Evolutionary conservation across 441 rosid genomes (phyloP).

Genomic region (Pelargonium fulgidum): DNA sequence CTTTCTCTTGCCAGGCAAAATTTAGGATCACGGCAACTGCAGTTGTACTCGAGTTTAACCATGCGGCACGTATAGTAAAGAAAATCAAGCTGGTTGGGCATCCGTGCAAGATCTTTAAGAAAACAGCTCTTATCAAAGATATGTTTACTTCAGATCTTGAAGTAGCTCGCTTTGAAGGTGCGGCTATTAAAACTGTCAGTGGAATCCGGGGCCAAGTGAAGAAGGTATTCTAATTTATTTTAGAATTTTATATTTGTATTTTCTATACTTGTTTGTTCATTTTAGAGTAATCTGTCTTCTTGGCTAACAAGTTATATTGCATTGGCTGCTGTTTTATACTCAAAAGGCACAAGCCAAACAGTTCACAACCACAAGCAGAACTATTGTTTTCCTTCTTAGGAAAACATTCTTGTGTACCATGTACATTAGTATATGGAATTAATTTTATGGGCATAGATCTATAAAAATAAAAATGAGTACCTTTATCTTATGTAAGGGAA

Average conservation of each 20-base stretch:
- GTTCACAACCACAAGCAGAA: background rate
- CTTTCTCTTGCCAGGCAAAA: constrained; percentile 43
- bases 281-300: background rate
- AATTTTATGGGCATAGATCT: background rate
- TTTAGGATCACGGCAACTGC: constrained; percentile 86
- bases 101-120: constrained; percentile 85
- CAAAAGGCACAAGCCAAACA: background rate
- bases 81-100: constrained; percentile 81
- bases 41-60: constrained; percentile 69
- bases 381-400: too few relatives aligned
- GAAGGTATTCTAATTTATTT: constrained; percentile 43
- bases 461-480: background rate
- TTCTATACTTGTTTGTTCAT: constrained; percentile 1
- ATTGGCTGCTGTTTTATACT: background rate
- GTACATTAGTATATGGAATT: background rate
- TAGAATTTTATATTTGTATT: background rate
- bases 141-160: constrained; percentile 97
- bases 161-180: constrained; percentile 82
- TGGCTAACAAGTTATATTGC: background rate
- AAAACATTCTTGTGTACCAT: background rate
- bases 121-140: constrained; percentile 77
- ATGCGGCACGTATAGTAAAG: constrained; percentile 61
- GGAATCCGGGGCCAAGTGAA: constrained; percentile 89
- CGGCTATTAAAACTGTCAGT: constrained; percentile 76
- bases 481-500: constrained; percentile 4